Evolutionary conservation across 139 green algal genomes (phyloP).

Genomic region (Coelastrella sp.): DNA sequence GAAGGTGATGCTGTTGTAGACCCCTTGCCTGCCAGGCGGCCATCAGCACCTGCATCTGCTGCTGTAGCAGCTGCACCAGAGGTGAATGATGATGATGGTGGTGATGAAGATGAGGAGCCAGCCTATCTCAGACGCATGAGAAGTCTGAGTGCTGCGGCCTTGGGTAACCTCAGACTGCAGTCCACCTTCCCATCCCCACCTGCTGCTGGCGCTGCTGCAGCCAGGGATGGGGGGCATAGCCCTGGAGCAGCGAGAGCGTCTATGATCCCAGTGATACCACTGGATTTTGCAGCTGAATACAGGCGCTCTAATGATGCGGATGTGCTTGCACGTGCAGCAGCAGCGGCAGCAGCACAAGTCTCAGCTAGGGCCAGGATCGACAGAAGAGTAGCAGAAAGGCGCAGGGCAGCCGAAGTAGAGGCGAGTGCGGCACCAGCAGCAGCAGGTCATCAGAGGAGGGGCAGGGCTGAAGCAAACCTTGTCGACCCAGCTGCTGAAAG

Average conservation of each 20-base stretch:
- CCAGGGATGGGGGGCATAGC: too few species aligned
- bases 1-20: not conserved
- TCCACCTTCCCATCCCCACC: not conserved
- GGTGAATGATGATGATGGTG: too few species aligned
- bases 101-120: not conserved
- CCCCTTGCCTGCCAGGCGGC: too few species aligned
- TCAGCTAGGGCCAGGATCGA: not conserved
- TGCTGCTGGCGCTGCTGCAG: not conserved
- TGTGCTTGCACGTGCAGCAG: not conserved
- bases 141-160: too few species aligned
- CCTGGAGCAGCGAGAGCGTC: too few species aligned
- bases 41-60: not conserved
- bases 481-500: too few species aligned
- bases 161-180: not conserved
- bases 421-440: not conserved
- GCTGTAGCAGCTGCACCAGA: not conserved
- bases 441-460: not conserved
- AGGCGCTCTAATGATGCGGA: not conserved
- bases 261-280: not conserved
- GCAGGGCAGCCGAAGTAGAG: not conserved
- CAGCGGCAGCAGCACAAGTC: slow-evolving; percentile 19
- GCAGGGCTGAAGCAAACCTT: not conserved
- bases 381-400: not conserved
- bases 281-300: not conserved
- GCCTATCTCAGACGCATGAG: not conserved